Conservation (phyloP, 2,329 filamentous ascomycete genomes). For the Trichoderma afroharzianum region DNA sequence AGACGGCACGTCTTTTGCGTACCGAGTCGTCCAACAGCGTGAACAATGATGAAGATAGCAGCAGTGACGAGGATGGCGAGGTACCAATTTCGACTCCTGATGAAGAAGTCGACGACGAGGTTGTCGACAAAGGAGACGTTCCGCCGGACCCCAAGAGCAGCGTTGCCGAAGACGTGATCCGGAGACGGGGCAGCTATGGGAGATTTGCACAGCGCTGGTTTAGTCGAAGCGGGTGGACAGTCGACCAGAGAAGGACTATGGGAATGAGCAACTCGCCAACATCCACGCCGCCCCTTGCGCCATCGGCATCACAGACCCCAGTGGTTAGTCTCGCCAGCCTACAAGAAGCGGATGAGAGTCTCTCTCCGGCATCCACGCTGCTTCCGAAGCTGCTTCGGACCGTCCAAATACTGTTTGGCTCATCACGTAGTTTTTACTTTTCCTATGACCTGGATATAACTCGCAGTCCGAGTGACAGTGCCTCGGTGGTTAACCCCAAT, state of each 20-base stretch:
- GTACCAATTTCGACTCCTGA: conserved; percentile 34
- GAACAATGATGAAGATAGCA: conserved; percentile 43
- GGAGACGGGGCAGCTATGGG: conserved; percentile 77
- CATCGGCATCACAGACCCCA: conserved; percentile 20
- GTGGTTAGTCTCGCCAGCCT: conserved; percentile 37
- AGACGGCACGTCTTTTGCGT: conserved; percentile 48
- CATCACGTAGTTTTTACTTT: conserved; percentile 85
- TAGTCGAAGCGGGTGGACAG: conserved; percentile 75
- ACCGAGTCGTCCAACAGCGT: conserved; percentile 38
- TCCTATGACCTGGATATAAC: conserved; percentile 95
- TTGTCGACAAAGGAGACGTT: conserved; percentile 45
- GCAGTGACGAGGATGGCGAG: conserved; percentile 47
- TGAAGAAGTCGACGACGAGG: conserved; percentile 29
- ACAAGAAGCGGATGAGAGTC: conserved; percentile 30
- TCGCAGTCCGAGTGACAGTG: conserved; percentile 48
- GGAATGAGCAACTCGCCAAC: conserved; percentile 54
- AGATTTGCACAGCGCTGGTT: conserved; percentile 91
- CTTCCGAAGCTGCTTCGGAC: conserved; percentile 82
- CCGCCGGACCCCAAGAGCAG: conserved; percentile 48
- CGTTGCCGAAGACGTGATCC: conserved; percentile 85
- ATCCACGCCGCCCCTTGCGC: conserved; percentile 21
- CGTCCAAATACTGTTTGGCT: conserved; percentile 77
- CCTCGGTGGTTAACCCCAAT: conserved; percentile 22
- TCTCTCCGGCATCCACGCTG: conserved; percentile 43
- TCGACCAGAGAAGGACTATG: conserved; percentile 65